Evolutionary conservation across 495 filamentous ascomycete genomes (phyloP), one percentile per base, ranked within the genome.

Genomic region (Neurospora sp.): DNA sequence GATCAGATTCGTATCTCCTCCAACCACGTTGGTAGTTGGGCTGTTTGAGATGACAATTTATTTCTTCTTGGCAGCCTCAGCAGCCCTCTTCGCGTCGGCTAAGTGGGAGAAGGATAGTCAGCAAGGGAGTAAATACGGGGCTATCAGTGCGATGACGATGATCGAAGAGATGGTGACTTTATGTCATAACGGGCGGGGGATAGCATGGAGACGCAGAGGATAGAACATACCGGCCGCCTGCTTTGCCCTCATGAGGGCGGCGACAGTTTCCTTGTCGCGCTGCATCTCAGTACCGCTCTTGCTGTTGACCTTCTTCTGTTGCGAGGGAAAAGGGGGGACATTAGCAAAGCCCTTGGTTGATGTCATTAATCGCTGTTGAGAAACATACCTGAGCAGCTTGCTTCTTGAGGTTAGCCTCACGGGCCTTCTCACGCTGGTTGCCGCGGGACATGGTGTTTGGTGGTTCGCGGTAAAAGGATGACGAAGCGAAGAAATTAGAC

Each of bases 361-460:
- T 73, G 46, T 73, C 49, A 39, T 54, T 35, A 1, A 20, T 39
- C 54, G 5, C 11, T 39, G 71, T 69, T n/a, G 38, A n/a, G 39
- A 72, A 70, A 49, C 87, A 78, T 83, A 92, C 91, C 82, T 84
- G 74, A 31, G 79, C 75, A 39, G 87, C 84, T 70, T 84, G 79
- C 79, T 89, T 89, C 86, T 95, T 93, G 80, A 89, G 87, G 78
- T 87, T 91, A 83, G 93, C 94, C 83, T 92, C 91, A 74, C 94
- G 92, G 78, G 91, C 93, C 82, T 92, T 92, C 72, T 97, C 94
- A 79, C 94, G 90, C 87, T 98, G 94, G 80, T 98, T 98, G 76
- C 94, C 94, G 80, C 94, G 92, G 73, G 94, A 90, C 94, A 97
- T 97, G 41, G 80, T 88, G 74, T 71, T 14, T 46, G 31, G 71